Evolutionary conservation across 768 basidiomycete species (phyloP).

Genomic region (Tephrocybe sp.): DNA sequence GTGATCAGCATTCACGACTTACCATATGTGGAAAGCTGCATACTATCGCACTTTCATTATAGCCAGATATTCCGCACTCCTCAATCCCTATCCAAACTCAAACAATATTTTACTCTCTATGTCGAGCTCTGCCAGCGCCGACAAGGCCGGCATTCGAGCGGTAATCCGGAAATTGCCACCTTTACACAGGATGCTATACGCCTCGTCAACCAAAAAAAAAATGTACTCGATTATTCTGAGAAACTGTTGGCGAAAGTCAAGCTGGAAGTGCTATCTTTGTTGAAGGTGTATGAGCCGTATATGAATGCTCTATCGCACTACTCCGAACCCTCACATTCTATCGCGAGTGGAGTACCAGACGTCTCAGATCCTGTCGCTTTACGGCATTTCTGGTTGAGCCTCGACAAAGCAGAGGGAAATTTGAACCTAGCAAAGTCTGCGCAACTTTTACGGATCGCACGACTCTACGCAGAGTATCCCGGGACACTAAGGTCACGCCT

Average conservation of each 20-base stretch:
- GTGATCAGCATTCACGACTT: constrained; percentile 19
- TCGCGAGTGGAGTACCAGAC: constrained; percentile 2
- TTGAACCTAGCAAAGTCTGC: constrained; percentile 20
- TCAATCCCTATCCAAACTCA: constrained; percentile 4
- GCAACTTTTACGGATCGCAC: constrained; percentile 22
- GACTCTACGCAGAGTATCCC: constrained; percentile 18
- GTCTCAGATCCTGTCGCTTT: constrained; percentile 10
- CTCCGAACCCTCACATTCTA: background rate
- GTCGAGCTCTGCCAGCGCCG: constrained; percentile 6
- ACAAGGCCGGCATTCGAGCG: background rate
- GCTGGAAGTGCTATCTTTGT: background rate
- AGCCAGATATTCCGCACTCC: constrained; percentile 2
- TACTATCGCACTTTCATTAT: constrained; percentile 8
- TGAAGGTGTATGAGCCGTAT: background rate
- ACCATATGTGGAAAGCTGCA: constrained; percentile 25
- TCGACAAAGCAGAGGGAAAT: constrained; percentile 18
- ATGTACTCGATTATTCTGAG: background rate
- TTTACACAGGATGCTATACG: background rate
- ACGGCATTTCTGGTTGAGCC: constrained; percentile 15
- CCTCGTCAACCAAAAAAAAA: background rate
- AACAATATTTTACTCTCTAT: constrained; percentile 7
- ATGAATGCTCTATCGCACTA: background rate
- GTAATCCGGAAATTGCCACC: constrained; percentile 1
- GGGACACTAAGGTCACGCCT: constrained; percentile 14
- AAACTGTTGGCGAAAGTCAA: background rate